These are phyloP conservation scores for Trichoderma hamatum DNA, from an alignment of 2,329 filamentous ascomycete species.

Conservation along the genomic window DNA sequence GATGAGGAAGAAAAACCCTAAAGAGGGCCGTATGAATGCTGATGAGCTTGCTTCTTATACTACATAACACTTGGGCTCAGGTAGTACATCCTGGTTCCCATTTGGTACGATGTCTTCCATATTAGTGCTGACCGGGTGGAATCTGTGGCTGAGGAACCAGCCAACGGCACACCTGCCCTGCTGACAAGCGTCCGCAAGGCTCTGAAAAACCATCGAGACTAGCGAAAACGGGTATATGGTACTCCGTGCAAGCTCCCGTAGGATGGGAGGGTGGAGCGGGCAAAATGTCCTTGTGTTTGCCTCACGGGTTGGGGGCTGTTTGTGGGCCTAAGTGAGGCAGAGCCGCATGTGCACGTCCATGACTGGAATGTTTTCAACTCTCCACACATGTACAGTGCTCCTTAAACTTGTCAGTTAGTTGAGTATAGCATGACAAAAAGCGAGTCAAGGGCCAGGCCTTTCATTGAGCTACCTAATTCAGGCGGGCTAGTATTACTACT, in stretches of 20 bases:
- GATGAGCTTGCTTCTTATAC: slow-evolving; percentile 5
- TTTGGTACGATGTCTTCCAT: not conserved
- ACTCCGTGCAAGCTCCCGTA: not conserved
- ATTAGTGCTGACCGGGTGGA: slow-evolving; percentile 25
- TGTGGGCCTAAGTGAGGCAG: not conserved
- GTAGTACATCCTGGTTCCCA: not conserved
- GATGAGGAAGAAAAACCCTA: not conserved
- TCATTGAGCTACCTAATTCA: not conserved
- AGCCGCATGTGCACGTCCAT: not conserved
- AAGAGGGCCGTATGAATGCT: not conserved
- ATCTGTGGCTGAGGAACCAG: slow-evolving; percentile 3
- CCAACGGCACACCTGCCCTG: slow-evolving; percentile 4
- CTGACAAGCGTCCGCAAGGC: slow-evolving; percentile 19
- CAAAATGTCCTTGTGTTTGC: slow-evolving; percentile 3
- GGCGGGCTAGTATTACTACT: not conserved
- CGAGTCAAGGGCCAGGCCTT: not conserved
- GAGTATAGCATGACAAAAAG: not conserved
- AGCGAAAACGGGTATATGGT: slow-evolving; percentile 4
- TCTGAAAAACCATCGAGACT: not conserved
- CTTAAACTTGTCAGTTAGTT: not conserved
- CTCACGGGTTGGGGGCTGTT: slow-evolving; percentile 2
- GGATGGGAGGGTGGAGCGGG: slow-evolving; percentile 1
- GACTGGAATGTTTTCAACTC: not conserved
- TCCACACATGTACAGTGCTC: not conserved
- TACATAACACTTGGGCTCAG: not conserved